Evolutionary conservation across 805 yeast genomes (phyloP), one percentile per base, ranked within the genome.

Genomic region (Lachancea meyersii): DNA sequence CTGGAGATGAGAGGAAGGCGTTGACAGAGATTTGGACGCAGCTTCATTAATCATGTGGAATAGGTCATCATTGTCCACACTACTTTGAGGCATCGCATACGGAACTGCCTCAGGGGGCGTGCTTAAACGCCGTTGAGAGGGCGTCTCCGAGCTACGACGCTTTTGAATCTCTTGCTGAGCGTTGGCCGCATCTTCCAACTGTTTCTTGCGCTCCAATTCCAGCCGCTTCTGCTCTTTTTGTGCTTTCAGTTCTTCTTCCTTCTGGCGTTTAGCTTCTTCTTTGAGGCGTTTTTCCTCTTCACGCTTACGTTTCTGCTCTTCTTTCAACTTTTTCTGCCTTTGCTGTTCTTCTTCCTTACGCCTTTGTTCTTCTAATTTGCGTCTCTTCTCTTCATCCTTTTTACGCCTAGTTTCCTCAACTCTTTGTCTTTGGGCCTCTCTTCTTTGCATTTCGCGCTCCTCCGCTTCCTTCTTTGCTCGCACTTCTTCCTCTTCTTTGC

Each of bases 401-500:
- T 58, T 63, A 24, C 53, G 57, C 35, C 59, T 61, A 55, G 58
- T 64, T 47, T 65, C 72, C 54, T 68, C 76, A 46, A 57, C 70
- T 48, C 57, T 66, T 48, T 55, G 61, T 56, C 58, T 51, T 49
- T 55, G 64, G 40, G 51, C 63, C 38, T 61, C 70, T 52, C 65
- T 66, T 64, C 60, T 66, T 53, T 58, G 70, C 65, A 31, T 58
- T 66, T 58, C 72, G 65, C 58, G 69, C 63, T 53, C 64, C 63
- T 50, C 69, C 55, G 56, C 73, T 63, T 60, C 62, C 38, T 52
- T 54, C 37, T 52, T 54, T 3, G 75, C 71, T 48, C 76, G 77
- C 50, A 75, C 80, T 44, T 64, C 66, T 44, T 76, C 79, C 40
- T 72, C 79, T 51, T 78, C 82, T 47, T 74, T 77, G 51, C 66